Percentiles rank a stretch among this genome's conserved stretches.
phyloP scores from a whole-genome alignment of 2,329 filamentous ascomycete genomes.

The Epichloe scottii region DNA sequence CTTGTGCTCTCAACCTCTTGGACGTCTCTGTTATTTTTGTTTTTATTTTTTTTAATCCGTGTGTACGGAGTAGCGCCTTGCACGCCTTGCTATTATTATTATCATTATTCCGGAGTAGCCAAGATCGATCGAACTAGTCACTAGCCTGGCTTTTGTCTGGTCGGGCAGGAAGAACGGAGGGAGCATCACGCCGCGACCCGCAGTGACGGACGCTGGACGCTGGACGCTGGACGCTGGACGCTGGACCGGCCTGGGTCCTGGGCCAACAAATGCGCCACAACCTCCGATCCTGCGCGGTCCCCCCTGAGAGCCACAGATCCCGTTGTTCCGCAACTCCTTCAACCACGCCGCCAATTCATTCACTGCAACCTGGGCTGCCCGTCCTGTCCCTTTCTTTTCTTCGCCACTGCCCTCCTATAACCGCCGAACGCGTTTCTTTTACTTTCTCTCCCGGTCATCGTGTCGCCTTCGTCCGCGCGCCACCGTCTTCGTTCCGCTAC shows the following conservation, averaged over 20 bases:
- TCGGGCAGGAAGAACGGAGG: too few species aligned
- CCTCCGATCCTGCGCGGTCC: slow-evolving; percentile 1
- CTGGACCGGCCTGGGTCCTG: neutral
- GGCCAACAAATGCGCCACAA: slow-evolving; percentile 1
- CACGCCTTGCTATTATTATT: too few species aligned
- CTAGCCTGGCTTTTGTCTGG: too few species aligned
- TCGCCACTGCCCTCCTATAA: neutral
- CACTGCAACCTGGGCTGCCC: neutral
- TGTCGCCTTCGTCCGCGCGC: neutral
- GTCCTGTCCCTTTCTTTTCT: neutral
- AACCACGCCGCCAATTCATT: neutral
- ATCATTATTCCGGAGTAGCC: too few species aligned
- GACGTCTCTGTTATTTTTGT: too few species aligned
- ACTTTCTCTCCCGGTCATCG: neutral
- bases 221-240: too few species aligned
- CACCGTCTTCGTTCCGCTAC: neutral
- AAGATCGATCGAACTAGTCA: too few species aligned
- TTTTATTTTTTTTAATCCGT: too few species aligned
- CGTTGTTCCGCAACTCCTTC: slow-evolving; percentile 3
- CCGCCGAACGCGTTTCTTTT: neutral
- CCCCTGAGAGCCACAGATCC: neutral
- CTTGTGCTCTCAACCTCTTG: too few species aligned
- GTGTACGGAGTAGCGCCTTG: too few species aligned
- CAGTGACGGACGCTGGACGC: neutral
- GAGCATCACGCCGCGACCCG: neutral